These are phyloP conservation scores for Blastocladiella britannica DNA, from an alignment of 192 early-diverging fungal genomes.

Conservation along the genomic window DNA sequence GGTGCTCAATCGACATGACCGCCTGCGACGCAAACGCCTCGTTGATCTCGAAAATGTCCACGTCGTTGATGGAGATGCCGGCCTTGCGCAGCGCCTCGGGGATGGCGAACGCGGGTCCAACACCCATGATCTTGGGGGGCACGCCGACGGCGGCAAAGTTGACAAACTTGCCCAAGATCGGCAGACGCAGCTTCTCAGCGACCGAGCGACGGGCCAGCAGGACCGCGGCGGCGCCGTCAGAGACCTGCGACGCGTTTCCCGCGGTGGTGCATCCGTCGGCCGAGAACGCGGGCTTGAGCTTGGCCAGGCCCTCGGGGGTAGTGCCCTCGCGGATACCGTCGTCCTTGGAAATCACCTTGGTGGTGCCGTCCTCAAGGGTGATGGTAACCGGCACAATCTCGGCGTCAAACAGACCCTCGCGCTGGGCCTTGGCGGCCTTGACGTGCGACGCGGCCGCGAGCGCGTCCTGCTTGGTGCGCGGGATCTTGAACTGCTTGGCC, in stretches of 20 bases:
- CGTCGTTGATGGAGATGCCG: conserved; percentile 49
- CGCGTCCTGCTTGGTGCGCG: conserved; percentile 73
- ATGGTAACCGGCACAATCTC: conserved; percentile 75
- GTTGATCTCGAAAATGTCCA: conserved; percentile 84
- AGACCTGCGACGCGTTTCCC: conserved; percentile 92
- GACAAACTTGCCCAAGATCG: conserved; percentile 69
- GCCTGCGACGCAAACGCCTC: conserved; percentile 98
- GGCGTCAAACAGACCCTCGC: conserved; percentile 69
- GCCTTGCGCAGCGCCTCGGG: conserved; percentile 65
- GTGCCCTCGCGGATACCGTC: conserved; percentile 76
- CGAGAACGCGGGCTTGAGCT: conserved; percentile 75
- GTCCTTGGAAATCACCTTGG: conserved; percentile 62
- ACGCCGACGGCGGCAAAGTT: conserved; percentile 75
- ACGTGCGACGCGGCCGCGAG: conserved; percentile 71
- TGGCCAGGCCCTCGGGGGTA: conserved; percentile 55
- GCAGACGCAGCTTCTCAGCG: conserved; percentile 66
- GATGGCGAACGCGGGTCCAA: conserved; percentile 88
- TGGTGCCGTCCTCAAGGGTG: conserved; percentile 55
- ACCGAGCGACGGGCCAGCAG: conserved; percentile 83
- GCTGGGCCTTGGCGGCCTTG: conserved; percentile 67
- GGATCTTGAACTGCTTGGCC: conserved; percentile 60
- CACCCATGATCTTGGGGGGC: conserved; percentile 86
- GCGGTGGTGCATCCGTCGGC: conserved; percentile 71
- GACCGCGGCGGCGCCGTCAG: conserved; percentile 90
- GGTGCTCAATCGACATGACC: conserved; percentile 72